These are phyloP conservation scores for Mariannaea sp. DNA, from an alignment of 2,329 filamentous ascomycete species.

Conservation along the genomic window DNA sequence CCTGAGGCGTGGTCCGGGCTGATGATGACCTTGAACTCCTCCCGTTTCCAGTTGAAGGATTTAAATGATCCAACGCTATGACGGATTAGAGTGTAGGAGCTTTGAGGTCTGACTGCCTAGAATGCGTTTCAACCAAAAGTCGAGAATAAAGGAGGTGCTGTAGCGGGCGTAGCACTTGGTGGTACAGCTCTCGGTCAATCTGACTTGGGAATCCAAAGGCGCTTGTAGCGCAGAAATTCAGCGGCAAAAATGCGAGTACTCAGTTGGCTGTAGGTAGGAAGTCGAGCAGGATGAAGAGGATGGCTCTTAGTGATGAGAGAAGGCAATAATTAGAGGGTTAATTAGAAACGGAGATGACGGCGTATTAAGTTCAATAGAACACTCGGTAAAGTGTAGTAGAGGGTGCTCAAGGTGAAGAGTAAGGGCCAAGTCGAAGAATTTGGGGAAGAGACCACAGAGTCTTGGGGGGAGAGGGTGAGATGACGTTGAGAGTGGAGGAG, in stretches of 20 bases:
- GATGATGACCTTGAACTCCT: slow-evolving; percentile 16
- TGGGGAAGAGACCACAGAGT: slow-evolving; percentile 6
- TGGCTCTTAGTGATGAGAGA: slow-evolving; percentile 4
- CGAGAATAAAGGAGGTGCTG: neutral
- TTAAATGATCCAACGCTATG: slow-evolving; percentile 7
- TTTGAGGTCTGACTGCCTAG: slow-evolving; percentile 5
- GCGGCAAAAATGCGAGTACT: neutral
- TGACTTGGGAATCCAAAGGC: neutral
- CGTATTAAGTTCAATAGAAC: slow-evolving; percentile 12
- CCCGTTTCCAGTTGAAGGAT: slow-evolving; percentile 15
- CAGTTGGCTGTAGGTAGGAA: slow-evolving; percentile 2
- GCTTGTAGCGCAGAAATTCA: neutral
- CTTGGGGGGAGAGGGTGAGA: slow-evolving; percentile 5
- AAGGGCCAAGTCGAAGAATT: slow-evolving; percentile 2
- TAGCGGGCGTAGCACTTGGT: slow-evolving; percentile 2
- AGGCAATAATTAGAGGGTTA: slow-evolving; percentile 6
- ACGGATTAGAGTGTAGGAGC: neutral
- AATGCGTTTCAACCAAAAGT: slow-evolving; percentile 1
- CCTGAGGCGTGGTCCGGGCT: slow-evolving; percentile 18
- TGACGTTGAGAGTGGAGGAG: slow-evolving; percentile 13
- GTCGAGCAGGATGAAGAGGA: neutral
- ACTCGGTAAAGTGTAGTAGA: neutral
- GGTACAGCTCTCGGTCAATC: neutral
- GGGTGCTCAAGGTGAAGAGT: neutral
- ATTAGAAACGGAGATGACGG: slow-evolving; percentile 6